Evolutionary conservation across 305 asterid species (phyloP), one percentile per base, ranked within the genome.

Genomic region (Plantago lanceolata): DNA sequence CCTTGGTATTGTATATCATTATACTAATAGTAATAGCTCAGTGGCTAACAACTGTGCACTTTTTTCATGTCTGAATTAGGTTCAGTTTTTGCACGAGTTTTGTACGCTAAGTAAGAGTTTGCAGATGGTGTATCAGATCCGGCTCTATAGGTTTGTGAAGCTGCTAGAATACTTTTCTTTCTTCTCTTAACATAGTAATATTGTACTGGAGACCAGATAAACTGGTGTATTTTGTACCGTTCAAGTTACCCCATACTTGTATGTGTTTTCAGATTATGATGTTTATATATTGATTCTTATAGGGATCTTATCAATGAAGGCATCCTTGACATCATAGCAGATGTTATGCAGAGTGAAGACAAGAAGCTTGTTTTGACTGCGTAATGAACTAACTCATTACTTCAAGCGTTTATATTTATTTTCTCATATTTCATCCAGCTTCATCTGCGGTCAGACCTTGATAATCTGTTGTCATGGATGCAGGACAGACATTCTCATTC

Each of bases 401-500:
- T 73, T 67, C 69, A 47, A 67, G 17, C 50, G 13, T 48, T 47
- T 56, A 40, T 47, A 50, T 21, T 29, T 35, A 50, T 40, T 24
- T 48, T 6, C 14, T 31, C 51, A 60, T 7, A 48, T 24, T 2
- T 43, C 19, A 14, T 40, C 12, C 53, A 19, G 64, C 19, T 16
- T 35, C 19, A 62, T 50, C 54, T 50, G 63, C 58, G 69, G 37
- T 63, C 66, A 64, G 29, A 50, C 51, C 72, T 56, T 18, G 68
- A 66, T 37, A 68, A 61, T 66, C 74, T 71, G 50, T 67, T 69
- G 59, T 81, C 71, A 79, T 73, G 82, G 8, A 66, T 90, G 90
- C 97, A 93, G 99, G 92, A 86, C 96, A 86, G 96, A 90, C 82
- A 86, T 94, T 78, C 95, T 94, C 72, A 80, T 86, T 83, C 88